Evolutionary conservation across 2,329 filamentous ascomycete genomes (phyloP), one percentile per base, ranked within the genome.

Genomic region (Scedosporium aurantiacum): DNA sequence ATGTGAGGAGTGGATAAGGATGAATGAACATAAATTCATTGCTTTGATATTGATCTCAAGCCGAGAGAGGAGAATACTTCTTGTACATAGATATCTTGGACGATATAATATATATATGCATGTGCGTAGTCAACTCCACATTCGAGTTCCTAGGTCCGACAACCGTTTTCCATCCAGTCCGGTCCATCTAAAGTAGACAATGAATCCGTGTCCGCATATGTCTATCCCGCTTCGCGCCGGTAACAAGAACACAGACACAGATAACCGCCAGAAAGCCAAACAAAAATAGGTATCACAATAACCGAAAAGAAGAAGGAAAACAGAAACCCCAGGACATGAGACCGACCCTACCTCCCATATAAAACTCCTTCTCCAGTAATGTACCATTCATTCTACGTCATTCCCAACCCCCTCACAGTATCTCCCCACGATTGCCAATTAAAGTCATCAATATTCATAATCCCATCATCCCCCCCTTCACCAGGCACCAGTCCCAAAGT

Each of bases 401-500:
- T 52, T 5, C 47, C n/a, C 21, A 52, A 25, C 12, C 28, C 57
- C n/a, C 63, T 45, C 23, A 63, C 45, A 7, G 61, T 55, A 32
- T 63, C 58, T 12, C 62, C 58, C 58, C 61, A 63, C 3, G 55
- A 40, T 3, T 50, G 47, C 59, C 61, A 63, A 37, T 61, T 54
- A 43, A 61, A 60, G 2, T 61, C 61, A 8, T 57, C 63, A 37
- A 62, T 41, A n/a, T 64, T 61, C 63, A 64, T 61, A 14, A 21
- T 16, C 8, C 61, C 57, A 6, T 47, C 40, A 28, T 63, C 60
- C 14, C 41, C 37, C 8, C 32, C 37, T 2, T 45, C 21, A 32
- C 28, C 28, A 2, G 28, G 28, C 7, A 59, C 23, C 21, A 55
- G 52, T 2, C 43, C 56, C 3, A 25, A 40, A n/a, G 25, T 37